A percentile compares a stretch with the other conserved stretches of the same genome.
These are phyloP conservation scores for Wilcoxina mikolae DNA, from an alignment of 495 filamentous ascomycete species.

Conservation along the genomic window DNA sequence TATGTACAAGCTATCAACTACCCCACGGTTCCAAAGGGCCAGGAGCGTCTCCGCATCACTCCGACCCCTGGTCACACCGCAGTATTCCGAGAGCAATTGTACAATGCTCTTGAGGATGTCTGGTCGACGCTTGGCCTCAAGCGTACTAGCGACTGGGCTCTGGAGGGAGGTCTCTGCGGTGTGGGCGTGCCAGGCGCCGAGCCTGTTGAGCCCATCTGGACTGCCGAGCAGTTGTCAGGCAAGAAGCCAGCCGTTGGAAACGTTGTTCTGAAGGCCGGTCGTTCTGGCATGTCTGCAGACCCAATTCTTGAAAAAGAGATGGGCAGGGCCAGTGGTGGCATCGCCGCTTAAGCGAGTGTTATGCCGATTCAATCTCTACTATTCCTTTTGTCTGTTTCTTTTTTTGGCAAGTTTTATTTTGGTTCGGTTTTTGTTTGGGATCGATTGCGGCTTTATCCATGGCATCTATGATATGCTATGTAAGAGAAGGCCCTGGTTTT, in stretches of 20 bases:
- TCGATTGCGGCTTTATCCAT: too few relatives aligned
- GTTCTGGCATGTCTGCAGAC: slow-evolving; percentile 24
- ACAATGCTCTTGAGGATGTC: slow-evolving; percentile 70
- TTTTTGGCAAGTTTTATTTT: not conserved
- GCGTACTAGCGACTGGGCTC: slow-evolving; percentile 79
- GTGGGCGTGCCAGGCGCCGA: slow-evolving; percentile 54
- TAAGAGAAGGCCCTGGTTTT: too few relatives aligned
- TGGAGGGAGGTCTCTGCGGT: slow-evolving; percentile 80
- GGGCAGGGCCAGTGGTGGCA: slow-evolving; percentile 28
- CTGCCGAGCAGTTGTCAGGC: slow-evolving; percentile 67
- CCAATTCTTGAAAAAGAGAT: slow-evolving; percentile 33
- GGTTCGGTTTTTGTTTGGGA: not conserved
- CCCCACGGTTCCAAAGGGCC: slow-evolving; percentile 87
- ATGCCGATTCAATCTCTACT: not conserved
- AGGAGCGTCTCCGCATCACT: slow-evolving; percentile 89
- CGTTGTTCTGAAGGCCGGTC: slow-evolving; percentile 38
- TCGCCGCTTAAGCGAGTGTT: slow-evolving; percentile 32
- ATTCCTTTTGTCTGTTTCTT: not conserved
- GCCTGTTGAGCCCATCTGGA: slow-evolving; percentile 62
- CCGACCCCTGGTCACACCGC: slow-evolving; percentile 84
- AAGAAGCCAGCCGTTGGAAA: slow-evolving; percentile 36
- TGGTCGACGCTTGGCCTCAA: slow-evolving; percentile 82
- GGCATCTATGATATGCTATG: too few relatives aligned
- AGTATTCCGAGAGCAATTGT: slow-evolving; percentile 66
- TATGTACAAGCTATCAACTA: slow-evolving; percentile 99